Evolutionary conservation across 2,329 filamentous ascomycete genomes (phyloP).

Genomic region (Lanzia echinophila): DNA sequence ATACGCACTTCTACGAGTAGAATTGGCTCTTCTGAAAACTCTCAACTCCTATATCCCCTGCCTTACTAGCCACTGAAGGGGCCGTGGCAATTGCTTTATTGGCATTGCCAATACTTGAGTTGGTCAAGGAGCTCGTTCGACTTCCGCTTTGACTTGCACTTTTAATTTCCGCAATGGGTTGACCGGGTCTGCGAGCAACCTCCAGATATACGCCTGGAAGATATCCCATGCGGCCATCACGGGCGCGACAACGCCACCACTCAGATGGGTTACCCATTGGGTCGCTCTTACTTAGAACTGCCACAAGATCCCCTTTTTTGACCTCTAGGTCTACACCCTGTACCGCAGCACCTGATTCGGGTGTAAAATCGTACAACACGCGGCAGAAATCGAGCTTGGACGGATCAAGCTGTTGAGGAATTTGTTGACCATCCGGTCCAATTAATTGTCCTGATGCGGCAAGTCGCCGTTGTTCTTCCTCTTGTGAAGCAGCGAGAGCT

Average conservation of each 20-base stretch:
- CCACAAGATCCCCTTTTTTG: slow-evolving; percentile 92
- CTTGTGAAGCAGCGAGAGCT: slow-evolving; percentile 73
- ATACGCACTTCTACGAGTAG: slow-evolving; percentile 56
- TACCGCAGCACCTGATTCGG: slow-evolving; percentile 57
- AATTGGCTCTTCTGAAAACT: slow-evolving; percentile 67
- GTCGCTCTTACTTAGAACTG: slow-evolving; percentile 86
- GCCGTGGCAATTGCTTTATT: slow-evolving; percentile 29
- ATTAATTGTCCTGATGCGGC: slow-evolving; percentile 47
- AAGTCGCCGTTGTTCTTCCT: slow-evolving; percentile 67
- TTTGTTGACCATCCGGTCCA: slow-evolving; percentile 40
- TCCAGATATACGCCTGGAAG: slow-evolving; percentile 87
- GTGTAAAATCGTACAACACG: slow-evolving; percentile 87
- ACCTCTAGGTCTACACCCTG: slow-evolving; percentile 82
- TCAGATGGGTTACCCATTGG: slow-evolving; percentile 87
- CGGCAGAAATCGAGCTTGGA: slow-evolving; percentile 95
- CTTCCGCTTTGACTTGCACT: slow-evolving; percentile 39
- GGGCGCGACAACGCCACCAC: slow-evolving; percentile 93
- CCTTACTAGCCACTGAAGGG: slow-evolving; percentile 50
- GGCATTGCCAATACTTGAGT: slow-evolving; percentile 12
- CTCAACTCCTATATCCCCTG: slow-evolving; percentile 58
- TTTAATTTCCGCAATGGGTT: slow-evolving; percentile 30
- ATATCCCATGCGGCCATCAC: slow-evolving; percentile 87
- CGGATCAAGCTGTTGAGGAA: slow-evolving; percentile 61
- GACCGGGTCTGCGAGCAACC: slow-evolving; percentile 51
- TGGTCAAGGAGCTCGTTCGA: slow-evolving; percentile 34